These are phyloP conservation scores for Leptomonas seymouri DNA, from an alignment of 208 protist genomes.

Conservation along the genomic window DNA sequence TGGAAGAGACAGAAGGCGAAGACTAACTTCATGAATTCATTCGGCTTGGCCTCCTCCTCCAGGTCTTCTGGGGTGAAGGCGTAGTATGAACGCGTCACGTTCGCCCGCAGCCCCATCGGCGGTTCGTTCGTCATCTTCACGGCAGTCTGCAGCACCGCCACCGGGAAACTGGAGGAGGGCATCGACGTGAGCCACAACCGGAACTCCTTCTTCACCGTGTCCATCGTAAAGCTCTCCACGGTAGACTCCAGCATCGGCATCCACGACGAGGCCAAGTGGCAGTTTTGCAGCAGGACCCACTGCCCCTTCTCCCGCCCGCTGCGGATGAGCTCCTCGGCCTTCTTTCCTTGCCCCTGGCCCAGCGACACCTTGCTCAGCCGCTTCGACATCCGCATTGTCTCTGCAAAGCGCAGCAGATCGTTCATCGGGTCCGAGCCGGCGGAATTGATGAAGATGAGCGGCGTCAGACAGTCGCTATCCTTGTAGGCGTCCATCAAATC, in stretches of 20 bases:
- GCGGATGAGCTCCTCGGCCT: conserved; percentile 91
- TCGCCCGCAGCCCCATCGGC: conserved; percentile 97
- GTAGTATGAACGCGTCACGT: conserved; percentile 95
- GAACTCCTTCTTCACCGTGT: conserved; percentile 97
- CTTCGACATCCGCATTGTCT: conserved; percentile 94
- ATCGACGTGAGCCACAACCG: conserved; percentile 98
- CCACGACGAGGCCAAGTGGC: conserved; percentile 96
- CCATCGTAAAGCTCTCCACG: conserved; percentile 93
- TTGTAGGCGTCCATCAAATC: conserved; percentile 94
- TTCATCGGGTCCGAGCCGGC: conserved; percentile 96
- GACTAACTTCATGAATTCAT: conserved; percentile 92
- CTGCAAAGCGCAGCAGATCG: conserved; percentile 95
- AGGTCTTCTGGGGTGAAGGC: conserved; percentile 90
- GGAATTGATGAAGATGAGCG: conserved; percentile 98
- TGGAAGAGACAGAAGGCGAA: conserved; percentile 96
- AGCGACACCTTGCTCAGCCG: conserved; percentile 96
- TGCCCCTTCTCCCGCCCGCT: conserved; percentile 86
- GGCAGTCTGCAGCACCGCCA: conserved; percentile 96
- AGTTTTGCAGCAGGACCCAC: conserved; percentile 98
- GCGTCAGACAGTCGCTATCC: conserved; percentile 92
- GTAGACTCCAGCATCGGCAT: conserved; percentile 94
- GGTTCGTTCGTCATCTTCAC: conserved; percentile 99
- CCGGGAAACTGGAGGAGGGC: conserved; percentile 97
- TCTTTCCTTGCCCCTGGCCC: conserved; percentile 96
- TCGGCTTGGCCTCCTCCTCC: conserved; percentile 78